Evolutionary conservation across 805 yeast genomes (phyloP).

Genomic region (Starmerella khaoyaiensis): DNA sequence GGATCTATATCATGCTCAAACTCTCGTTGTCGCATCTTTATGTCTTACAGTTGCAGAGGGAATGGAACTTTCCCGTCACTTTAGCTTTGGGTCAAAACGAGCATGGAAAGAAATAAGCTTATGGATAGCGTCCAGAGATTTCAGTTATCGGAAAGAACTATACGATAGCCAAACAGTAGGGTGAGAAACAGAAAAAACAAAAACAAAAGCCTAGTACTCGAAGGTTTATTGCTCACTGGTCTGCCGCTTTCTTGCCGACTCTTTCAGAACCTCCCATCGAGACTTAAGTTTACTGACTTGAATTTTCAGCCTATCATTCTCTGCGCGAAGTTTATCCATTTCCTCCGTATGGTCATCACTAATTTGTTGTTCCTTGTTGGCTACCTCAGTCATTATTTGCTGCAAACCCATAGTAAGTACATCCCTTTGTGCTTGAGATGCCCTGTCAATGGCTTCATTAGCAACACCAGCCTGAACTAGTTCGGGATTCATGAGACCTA

Average conservation of each 20-base stretch:
- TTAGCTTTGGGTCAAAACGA: neutral
- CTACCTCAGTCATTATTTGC: slow-evolving; percentile 30
- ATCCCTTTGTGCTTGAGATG: slow-evolving; percentile 25
- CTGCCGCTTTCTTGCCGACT: slow-evolving; percentile 43
- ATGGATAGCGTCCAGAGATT: neutral
- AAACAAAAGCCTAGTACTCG: no score
- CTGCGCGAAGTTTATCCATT: slow-evolving; percentile 22
- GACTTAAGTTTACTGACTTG: slow-evolving; percentile 42
- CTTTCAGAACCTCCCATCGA: slow-evolving; percentile 55
- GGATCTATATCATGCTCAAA: neutral
- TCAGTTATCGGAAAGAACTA: neutral
- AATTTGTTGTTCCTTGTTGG: slow-evolving; percentile 31
- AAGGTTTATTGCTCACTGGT: neutral
- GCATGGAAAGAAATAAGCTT: slow-evolving; percentile 2
- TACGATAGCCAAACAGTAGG: no score
- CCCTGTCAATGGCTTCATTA: slow-evolving; percentile 26
- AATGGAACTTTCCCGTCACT: neutral
- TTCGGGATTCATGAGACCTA: slow-evolving; percentile 7
- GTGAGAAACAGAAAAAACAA: neutral
- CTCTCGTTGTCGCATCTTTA: slow-evolving; percentile 2
- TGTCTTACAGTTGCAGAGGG: slow-evolving; percentile 2
- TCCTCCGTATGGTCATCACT: slow-evolving; percentile 31
- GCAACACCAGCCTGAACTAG: no score
- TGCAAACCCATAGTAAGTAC: slow-evolving; percentile 24
- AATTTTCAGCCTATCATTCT: slow-evolving; percentile 23